phyloP scores from a whole-genome alignment of 2,329 filamentous ascomycete species.

The Aspergillus neoniger region DNA sequence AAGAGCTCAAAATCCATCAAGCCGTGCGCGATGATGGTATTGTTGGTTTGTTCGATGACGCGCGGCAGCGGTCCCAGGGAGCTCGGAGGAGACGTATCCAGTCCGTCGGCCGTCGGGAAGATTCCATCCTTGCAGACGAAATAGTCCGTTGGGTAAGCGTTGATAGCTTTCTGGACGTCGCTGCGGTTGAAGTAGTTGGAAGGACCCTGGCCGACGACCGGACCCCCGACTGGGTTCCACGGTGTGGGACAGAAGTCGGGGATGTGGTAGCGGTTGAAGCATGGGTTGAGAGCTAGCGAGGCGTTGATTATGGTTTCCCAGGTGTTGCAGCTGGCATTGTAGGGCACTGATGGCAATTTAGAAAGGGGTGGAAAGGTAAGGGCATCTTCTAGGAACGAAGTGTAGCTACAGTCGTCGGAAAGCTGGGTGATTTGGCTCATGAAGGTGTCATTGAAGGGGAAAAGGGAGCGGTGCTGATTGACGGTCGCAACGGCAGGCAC shows the following conservation, averaged over 20 bases:
- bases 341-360: constrained; percentile 56
- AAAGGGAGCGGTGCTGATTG: constrained; percentile 41
- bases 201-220: constrained; percentile 65
- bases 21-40: constrained; percentile 74
- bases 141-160: constrained; percentile 53
- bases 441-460: constrained; percentile 46
- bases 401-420: constrained; percentile 49
- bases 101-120: constrained; percentile 40
- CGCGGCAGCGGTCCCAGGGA: constrained; percentile 55
- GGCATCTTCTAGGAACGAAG: constrained; percentile 44
- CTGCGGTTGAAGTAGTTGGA: constrained; percentile 69
- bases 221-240: constrained; percentile 69
- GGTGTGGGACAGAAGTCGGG: constrained; percentile 69
- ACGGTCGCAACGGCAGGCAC: constrained; percentile 45
- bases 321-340: constrained; percentile 56
- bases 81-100: constrained; percentile 50
- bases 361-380: constrained; percentile 68
- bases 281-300: constrained; percentile 66
- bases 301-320: constrained; percentile 59
- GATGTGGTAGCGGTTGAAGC: constrained; percentile 75
- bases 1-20: constrained; percentile 68
- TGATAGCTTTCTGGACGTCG: constrained; percentile 68
- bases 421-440: constrained; percentile 40
- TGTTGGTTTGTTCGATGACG: constrained; percentile 71
- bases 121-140: constrained; percentile 44